phyloP scores from a whole-genome alignment of 306 rosid genomes.

The Pyrus bretschneideri region DNA sequence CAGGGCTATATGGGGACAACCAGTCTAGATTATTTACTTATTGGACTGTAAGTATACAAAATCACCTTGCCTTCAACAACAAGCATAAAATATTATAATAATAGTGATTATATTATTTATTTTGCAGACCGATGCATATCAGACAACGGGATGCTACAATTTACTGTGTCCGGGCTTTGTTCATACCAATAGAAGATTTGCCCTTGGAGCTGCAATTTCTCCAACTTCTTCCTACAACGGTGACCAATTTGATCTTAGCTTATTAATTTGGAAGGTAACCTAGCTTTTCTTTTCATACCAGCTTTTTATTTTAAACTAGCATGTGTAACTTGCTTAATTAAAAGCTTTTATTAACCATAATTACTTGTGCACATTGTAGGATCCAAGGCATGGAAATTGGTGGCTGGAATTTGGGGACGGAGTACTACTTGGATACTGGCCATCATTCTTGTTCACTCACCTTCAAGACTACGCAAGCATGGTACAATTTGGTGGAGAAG shows the following conservation, averaged over 20 bases:
- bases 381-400: constrained; percentile 95
- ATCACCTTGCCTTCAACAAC: constrained; percentile 6
- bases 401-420: constrained; percentile 90
- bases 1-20: too few species aligned
- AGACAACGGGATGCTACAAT: constrained; percentile 91
- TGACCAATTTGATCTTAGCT: constrained; percentile 79
- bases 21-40: constrained; percentile 5
- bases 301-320: neutral
- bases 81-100: neutral
- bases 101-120: too few species aligned
- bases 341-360: neutral
- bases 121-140: constrained; percentile 84
- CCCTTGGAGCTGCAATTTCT: constrained; percentile 94
- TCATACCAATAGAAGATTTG: constrained; percentile 78
- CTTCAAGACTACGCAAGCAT: constrained; percentile 70
- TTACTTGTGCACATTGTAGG: constrained; percentile 25
- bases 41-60: constrained; percentile 71
- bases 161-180: constrained; percentile 86
- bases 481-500: constrained; percentile 92
- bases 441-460: constrained; percentile 76
- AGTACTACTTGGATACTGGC: constrained; percentile 82
- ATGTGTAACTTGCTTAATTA: neutral
- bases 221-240: constrained; percentile 75
- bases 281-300: neutral
- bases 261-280: constrained; percentile 89